Conservation (phyloP, 2,329 filamentous ascomycete species). For the Xylaria sp. region DNA sequence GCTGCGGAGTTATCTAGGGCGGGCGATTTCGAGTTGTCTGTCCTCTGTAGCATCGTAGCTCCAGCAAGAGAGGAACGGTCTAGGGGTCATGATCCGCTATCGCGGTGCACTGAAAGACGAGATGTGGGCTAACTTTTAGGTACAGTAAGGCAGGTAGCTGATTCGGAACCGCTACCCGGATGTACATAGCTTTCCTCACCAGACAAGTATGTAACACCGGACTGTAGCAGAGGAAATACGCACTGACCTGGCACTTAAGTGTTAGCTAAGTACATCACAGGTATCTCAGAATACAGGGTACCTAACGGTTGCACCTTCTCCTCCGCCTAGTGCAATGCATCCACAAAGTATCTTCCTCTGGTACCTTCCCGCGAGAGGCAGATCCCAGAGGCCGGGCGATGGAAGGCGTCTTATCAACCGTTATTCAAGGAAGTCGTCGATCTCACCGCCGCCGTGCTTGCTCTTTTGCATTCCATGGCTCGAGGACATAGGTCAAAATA, state of each 20-base stretch:
- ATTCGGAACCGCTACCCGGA: not conserved
- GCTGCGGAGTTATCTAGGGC: conserved; percentile 12
- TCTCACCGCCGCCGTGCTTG: not conserved
- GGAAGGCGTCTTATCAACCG: not conserved
- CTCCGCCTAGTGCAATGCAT: not conserved
- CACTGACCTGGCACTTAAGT: not conserved
- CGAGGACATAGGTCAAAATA: not conserved
- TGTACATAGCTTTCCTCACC: not conserved
- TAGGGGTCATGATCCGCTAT: conserved; percentile 9
- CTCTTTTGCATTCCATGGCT: not conserved
- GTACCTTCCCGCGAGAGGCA: not conserved
- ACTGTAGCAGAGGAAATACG: not conserved
- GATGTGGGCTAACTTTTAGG: not conserved
- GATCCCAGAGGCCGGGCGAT: too few relatives aligned
- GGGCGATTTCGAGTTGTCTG: conserved; percentile 14
- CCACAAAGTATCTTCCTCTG: not conserved
- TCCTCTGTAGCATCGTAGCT: conserved; percentile 11
- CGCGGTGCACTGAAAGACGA: conserved; percentile 10
- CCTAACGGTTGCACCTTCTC: not conserved
- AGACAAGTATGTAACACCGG: too few relatives aligned
- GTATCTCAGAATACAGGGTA: not conserved
- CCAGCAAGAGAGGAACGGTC: conserved; percentile 9
- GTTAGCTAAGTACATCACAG: not conserved
- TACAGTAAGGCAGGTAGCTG: not conserved
- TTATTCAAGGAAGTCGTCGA: not conserved